A percentile compares a stretch with the other conserved stretches of the same genome.
These are phyloP conservation scores for Hibiscus trionum DNA, from an alignment of 345 rosid species.

Conservation along the genomic window DNA sequence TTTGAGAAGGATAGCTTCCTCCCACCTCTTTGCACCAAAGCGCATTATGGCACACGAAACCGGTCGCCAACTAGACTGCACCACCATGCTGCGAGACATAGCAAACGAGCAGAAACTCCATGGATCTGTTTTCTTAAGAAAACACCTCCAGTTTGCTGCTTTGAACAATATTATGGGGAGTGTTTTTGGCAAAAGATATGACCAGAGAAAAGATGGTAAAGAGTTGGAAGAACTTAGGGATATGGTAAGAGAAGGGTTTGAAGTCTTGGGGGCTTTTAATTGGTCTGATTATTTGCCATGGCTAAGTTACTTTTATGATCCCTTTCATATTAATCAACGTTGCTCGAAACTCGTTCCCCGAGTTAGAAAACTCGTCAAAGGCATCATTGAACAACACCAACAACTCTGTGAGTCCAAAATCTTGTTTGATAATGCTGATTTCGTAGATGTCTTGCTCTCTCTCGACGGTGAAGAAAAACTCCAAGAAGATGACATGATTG, in stretches of 20 bases:
- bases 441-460: conserved; percentile 47
- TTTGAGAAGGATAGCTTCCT: conserved; percentile 35
- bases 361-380: conserved; percentile 30
- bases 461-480: conserved; percentile 38
- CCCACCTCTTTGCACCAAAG: conserved; percentile 36
- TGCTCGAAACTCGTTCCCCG: conserved; percentile 40
- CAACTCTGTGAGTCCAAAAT: not conserved
- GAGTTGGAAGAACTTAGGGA: conserved; percentile 20
- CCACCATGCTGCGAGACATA: conserved; percentile 20
- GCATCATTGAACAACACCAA: conserved; percentile 33
- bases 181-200: conserved; percentile 46
- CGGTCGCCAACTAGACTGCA: conserved; percentile 32
- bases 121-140: conserved; percentile 26
- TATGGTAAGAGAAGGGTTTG: conserved; percentile 48
- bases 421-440: conserved; percentile 23
- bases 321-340: conserved; percentile 30
- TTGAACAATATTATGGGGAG: conserved; percentile 48
- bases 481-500: conserved; percentile 36
- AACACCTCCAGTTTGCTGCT: conserved; percentile 41
- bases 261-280: conserved; percentile 50
- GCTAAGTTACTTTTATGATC: conserved; percentile 38
- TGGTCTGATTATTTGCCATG: conserved; percentile 54
- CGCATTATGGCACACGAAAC: conserved; percentile 42
- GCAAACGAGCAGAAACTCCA: conserved; percentile 18
- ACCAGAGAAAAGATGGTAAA: not conserved